Evolutionary conservation across 148 eudicot genomes (phyloP), one percentile per base, ranked within the genome.

Genomic region (Chenopodium suecicum): DNA sequence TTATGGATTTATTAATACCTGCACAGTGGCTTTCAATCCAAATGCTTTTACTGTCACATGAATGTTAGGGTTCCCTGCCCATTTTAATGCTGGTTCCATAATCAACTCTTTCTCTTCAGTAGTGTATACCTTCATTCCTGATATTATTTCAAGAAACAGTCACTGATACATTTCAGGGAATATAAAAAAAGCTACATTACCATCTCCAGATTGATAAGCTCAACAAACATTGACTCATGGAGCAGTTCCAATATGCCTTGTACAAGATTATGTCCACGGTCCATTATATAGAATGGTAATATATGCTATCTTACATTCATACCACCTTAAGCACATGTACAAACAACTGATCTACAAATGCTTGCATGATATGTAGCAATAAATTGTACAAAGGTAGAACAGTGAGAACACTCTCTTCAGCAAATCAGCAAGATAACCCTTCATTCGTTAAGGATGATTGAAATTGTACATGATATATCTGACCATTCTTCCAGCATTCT

Each of bases 71-170:
- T 95, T 95, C 56, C 92, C 98, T 44, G 98, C 98, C 98, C 98
- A 95, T 83, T 90, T 92, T 81, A 95, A 29, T 54, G 82, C 83
- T 69, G 89, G 94, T 82, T 95, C 98, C 98, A 95, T 93, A 54
- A 95, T 95, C 88, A 95, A 80, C 85, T 95, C 98, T 83, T 93
- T 95, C 85, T 95, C 98, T 71, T 95, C 98, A 50, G 98, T 95
- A 27, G 48, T 70, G 84, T 89, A 93, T 67, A 90, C 94, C 88
- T 95, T 95, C 93, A 95, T 93, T 75, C 98, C 98, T 95, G 83
- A 56, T 54, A 86, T 25, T 34, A 78, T 73, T 73, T 76, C 64
- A 60, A 66, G 50, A 80, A 68, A 44, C 75, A 79, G 73, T 31
- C 47, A 71, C 22, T n/a, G 7, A 73, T 78, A 79, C 62, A 52